phyloP scores from a whole-genome alignment of 2,329 filamentous ascomycete genomes.

The Leptographium lundbergii region DNA sequence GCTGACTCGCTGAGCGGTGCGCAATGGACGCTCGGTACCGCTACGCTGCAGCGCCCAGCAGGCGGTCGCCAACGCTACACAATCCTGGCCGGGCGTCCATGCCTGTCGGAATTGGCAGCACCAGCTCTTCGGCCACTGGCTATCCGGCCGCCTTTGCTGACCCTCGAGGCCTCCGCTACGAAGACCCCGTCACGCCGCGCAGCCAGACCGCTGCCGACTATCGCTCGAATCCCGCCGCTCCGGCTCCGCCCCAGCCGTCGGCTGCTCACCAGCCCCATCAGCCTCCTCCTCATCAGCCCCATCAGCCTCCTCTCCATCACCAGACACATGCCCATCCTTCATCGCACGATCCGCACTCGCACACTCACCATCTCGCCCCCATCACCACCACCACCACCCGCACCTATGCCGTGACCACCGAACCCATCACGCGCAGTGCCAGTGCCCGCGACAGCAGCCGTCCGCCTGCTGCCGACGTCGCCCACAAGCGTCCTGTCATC shows the following conservation, averaged over 20 bases:
- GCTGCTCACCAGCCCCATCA: background rate
- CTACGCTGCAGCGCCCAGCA: constrained; percentile 16
- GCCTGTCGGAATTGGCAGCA: constrained; percentile 30
- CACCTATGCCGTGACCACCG: constrained; percentile 43
- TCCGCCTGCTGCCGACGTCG: constrained; percentile 37
- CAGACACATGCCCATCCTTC: background rate
- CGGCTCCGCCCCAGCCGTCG: constrained; percentile 10
- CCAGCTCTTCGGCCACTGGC: constrained; percentile 19
- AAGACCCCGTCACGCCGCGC: constrained; percentile 9
- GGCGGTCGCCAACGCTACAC: constrained; percentile 27
- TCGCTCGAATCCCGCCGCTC: constrained; percentile 9
- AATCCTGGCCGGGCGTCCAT: constrained; percentile 39
- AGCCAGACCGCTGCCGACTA: constrained; percentile 6
- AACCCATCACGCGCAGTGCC: constrained; percentile 33
- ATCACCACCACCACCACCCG: constrained; percentile 23
- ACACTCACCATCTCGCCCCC: constrained; percentile 13
- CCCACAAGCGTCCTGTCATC: constrained; percentile 39
- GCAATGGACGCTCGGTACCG: constrained; percentile 11
- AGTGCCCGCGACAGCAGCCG: constrained; percentile 37
- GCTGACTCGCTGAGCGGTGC: background rate
- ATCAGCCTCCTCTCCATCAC: background rate
- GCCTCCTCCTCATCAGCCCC: background rate
- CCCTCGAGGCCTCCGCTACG: constrained; percentile 29
- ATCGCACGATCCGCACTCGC: background rate
- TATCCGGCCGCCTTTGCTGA: constrained; percentile 30